Conservation (phyloP, 73 alveolate species). For the Uronychia binucleata region DNA sequence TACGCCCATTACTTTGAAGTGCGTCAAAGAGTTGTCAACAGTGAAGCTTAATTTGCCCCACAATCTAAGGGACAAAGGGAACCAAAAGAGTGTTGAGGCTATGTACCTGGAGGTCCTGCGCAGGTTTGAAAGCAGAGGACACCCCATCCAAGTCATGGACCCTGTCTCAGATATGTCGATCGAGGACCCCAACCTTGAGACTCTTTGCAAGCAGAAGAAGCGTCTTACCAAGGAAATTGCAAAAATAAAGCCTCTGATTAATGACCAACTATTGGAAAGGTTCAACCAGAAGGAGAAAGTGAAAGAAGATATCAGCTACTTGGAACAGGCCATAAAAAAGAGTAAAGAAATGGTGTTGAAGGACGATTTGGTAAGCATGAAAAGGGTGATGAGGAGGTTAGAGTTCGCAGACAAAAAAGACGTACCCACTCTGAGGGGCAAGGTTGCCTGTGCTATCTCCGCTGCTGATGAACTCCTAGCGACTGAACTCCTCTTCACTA, state of each 20-base stretch:
- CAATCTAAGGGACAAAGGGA: conserved; percentile 42
- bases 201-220: conserved; percentile 41
- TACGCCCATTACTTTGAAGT: conserved; percentile 63
- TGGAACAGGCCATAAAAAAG: conserved; percentile 59
- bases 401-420: conserved; percentile 90
- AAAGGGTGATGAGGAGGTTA: conserved; percentile 96
- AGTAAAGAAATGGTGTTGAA: conserved; percentile 89
- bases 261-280: background rate
- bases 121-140: conserved; percentile 43
- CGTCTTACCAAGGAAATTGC: conserved; percentile 51
- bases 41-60: conserved; percentile 57
- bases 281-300: conserved; percentile 10
- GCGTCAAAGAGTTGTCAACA: conserved; percentile 33
- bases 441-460: conserved; percentile 98
- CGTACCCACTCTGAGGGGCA: conserved; percentile 95
- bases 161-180: conserved; percentile 95
- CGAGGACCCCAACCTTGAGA: conserved; percentile 71
- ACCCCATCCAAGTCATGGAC: conserved; percentile 47
- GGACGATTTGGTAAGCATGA: conserved; percentile 97
- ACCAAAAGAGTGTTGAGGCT: conserved; percentile 47
- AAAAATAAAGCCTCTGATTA: conserved; percentile 1
- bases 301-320: conserved; percentile 55
- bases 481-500: conserved; percentile 91
- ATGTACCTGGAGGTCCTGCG: conserved; percentile 61
- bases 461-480: conserved; percentile 95